These are phyloP conservation scores for Wickerhamomyces ciferrii DNA, from an alignment of 805 yeast species.

Conservation along the genomic window DNA sequence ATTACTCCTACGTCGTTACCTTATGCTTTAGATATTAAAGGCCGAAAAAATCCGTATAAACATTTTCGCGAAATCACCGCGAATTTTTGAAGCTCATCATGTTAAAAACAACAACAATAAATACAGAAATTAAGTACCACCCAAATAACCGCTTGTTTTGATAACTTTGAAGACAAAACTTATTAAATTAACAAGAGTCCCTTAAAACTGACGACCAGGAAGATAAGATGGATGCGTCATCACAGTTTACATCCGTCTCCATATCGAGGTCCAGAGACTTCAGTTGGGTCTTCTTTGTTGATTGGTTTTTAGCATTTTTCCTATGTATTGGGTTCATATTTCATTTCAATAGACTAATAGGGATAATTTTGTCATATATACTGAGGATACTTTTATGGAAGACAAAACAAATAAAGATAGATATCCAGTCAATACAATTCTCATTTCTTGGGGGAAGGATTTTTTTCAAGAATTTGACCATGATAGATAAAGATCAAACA, in stretches of 20 bases:
- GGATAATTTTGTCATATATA: conserved; percentile 46
- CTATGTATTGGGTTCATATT: conserved; percentile 62
- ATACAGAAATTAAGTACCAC: too few species aligned
- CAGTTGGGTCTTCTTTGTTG: conserved; percentile 76
- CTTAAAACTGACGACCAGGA: too few species aligned
- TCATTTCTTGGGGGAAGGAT: conserved; percentile 81
- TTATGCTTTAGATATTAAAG: too few species aligned
- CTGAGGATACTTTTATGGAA: conserved; percentile 62
- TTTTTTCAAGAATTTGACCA: conserved; percentile 67
- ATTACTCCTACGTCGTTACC: too few species aligned
- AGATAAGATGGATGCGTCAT: conserved; percentile 18
- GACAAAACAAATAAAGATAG: conserved; percentile 48
- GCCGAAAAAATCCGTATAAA: too few species aligned
- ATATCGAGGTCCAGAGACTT: conserved; percentile 26
- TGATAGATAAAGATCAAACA: conserved; percentile 71
- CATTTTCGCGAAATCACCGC: too few species aligned
- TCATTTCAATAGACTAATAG: conserved; percentile 71
- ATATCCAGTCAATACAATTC: conserved; percentile 68
- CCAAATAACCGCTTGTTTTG: too few species aligned
- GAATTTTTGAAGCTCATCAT: too few species aligned
- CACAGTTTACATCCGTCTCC: conserved; percentile 25
- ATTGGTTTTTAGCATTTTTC: conserved; percentile 70
- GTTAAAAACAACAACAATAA: too few species aligned
- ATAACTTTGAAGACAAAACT: too few species aligned
- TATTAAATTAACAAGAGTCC: too few species aligned